Evolutionary conservation across 2,329 filamentous ascomycete genomes (phyloP).

Genomic region (Helminthosporium solani): DNA sequence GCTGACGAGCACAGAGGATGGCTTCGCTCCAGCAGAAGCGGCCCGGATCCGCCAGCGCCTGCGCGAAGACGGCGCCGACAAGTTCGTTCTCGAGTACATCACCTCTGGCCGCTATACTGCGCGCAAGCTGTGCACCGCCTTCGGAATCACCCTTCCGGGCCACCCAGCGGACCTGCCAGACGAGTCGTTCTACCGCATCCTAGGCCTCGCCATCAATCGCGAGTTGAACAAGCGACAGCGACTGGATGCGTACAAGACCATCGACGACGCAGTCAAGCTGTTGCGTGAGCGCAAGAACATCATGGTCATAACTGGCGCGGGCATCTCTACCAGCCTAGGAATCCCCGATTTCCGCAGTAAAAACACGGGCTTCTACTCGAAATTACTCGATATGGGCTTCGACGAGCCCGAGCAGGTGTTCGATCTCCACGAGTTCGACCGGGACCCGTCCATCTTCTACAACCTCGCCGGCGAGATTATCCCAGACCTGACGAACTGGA

Average conservation of each 20-base stretch:
- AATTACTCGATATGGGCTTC: constrained; percentile 73
- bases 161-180: constrained; percentile 75
- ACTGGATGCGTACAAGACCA: constrained; percentile 74
- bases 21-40: constrained; percentile 56
- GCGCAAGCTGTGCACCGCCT: constrained; percentile 83
- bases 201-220: constrained; percentile 75
- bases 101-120: constrained; percentile 66
- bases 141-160: constrained; percentile 71
- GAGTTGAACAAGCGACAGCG: constrained; percentile 82
- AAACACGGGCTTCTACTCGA: constrained; percentile 86
- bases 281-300: constrained; percentile 77
- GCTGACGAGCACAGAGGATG: constrained; percentile 22
- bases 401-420: constrained; percentile 94
- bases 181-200: constrained; percentile 70
- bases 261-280: constrained; percentile 82
- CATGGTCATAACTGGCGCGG: constrained; percentile 90
- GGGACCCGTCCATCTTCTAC: constrained; percentile 88
- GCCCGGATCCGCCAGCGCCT: constrained; percentile 68
- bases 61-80: constrained; percentile 71
- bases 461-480: constrained; percentile 87
- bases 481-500: constrained; percentile 75
- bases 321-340: constrained; percentile 93
- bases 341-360: constrained; percentile 97
- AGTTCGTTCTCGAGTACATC: constrained; percentile 66
- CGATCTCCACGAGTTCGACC: constrained; percentile 80